Evolutionary conservation across 1,284 basidiomycete genomes (phyloP).

Genomic region (Apiotrichum akiyoshidainum): DNA sequence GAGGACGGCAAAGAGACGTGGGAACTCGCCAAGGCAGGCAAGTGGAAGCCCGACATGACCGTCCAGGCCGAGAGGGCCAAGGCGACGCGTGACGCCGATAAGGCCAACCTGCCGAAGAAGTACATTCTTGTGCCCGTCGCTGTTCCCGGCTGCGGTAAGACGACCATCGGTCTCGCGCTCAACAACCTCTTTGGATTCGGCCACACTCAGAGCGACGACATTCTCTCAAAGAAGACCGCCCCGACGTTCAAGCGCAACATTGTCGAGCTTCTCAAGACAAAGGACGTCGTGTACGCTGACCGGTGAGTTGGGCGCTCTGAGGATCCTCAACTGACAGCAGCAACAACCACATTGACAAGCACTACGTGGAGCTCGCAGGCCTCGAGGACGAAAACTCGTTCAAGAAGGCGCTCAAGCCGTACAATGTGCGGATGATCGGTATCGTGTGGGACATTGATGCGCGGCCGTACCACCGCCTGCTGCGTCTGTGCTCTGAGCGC

Average conservation of each 20-base stretch:
- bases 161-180: conserved; percentile 76
- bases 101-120: conserved; percentile 57
- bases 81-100: conserved; percentile 22
- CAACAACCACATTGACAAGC: conserved; percentile 80
- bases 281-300: conserved; percentile 83
- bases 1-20: conserved; percentile 55
- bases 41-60: conserved; percentile 24
- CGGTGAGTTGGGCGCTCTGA: conserved; percentile 57
- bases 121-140: conserved; percentile 84
- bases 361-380: conserved; percentile 66
- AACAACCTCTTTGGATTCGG: conserved; percentile 72
- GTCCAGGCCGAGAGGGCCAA: conserved; percentile 20
- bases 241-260: conserved; percentile 76
- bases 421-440: conserved; percentile 64
- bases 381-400: conserved; percentile 39
- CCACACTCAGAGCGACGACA: conserved; percentile 90
- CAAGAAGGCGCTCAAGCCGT: conserved; percentile 27
- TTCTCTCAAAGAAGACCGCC: conserved; percentile 73
- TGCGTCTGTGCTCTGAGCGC: conserved; percentile 73
- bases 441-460: conserved; percentile 70
- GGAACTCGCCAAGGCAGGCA: conserved; percentile 51
- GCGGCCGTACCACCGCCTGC: conserved; percentile 57
- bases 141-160: conserved; percentile 93
- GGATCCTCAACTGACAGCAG: conserved; percentile 53
- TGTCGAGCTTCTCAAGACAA: conserved; percentile 58